Base-by-base conservation (phyloP, 768 basidiomycete genomes). In the Fistulinella prunicolor region DNA sequence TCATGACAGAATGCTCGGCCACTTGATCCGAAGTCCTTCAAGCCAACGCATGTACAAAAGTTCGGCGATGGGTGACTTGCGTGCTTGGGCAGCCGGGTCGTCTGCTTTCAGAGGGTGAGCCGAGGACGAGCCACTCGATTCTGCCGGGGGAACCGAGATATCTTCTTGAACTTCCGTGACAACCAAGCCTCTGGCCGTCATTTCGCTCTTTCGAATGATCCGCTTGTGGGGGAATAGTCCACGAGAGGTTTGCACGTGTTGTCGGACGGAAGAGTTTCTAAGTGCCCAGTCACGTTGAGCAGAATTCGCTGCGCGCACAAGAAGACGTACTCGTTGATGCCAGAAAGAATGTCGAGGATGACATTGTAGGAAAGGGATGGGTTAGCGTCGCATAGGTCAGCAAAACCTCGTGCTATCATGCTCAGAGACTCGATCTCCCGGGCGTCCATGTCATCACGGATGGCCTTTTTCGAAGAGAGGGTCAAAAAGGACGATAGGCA, bases 31-130 rank as follows among this genome's bases (percentile, higher is more conserved):
- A 44, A 96, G 70, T 3, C 94, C 94, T 61, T 96, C 90, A 21
- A 97, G 73, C 94, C 95, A 98, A 41, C 95, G 83, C 79, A 94
- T 85, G 66, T 97, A 98, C n/a, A 98, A 73, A 54, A 98, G 77
- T 65, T 98, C 95, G 19, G 93, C 89, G 23, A 98, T 93, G 6
- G 94, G 93, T 46, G 91, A 94, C 65, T 85, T 87, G 53, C 81
- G 78, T 45, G 73, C 65, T 12, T 77, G 74, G 21, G 60, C 57
- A 38, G 51, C 57, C 26, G 74, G 60, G 24, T 81, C 77, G 20
- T 72, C 71, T 36, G 54, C 56, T 58, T 70, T 72, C 21, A 53
- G 38, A 51, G 54, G 44, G 55, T 62, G 53, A 43, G 58, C 61
- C 6, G 73, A 53, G 14, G 64, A 53, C 2, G 66, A 56, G 6